phyloP scores from a whole-genome alignment of 2,329 filamentous ascomycete genomes.

The Coleophoma crateriformis region DNA sequence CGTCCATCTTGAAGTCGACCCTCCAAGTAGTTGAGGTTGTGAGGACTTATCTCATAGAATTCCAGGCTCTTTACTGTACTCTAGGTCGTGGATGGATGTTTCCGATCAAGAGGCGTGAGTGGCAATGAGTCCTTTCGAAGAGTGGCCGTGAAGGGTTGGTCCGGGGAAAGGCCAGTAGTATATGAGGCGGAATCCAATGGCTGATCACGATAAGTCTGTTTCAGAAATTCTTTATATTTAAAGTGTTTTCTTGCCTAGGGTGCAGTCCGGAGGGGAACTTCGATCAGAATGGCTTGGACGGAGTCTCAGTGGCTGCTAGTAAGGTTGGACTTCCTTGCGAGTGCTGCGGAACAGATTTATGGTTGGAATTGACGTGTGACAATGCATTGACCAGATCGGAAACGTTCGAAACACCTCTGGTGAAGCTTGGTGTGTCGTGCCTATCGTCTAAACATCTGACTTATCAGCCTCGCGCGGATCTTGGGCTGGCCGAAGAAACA shows the following conservation, averaged over 20 bases:
- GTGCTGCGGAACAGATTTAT: slow-evolving; percentile 12
- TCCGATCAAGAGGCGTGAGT: too few relatives aligned
- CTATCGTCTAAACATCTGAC: slow-evolving; percentile 22
- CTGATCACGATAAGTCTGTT: slow-evolving; percentile 18
- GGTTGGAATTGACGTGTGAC: slow-evolving; percentile 20
- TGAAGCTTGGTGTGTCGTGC: slow-evolving; percentile 22
- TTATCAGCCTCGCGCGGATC: slow-evolving; percentile 20
- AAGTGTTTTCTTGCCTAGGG: slow-evolving; percentile 15
- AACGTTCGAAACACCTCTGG: slow-evolving; percentile 24
- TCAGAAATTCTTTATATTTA: slow-evolving; percentile 18
- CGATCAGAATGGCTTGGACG: slow-evolving; percentile 19
- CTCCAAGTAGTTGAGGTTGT: neutral
- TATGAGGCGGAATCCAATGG: slow-evolving; percentile 18
- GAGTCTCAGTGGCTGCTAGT: slow-evolving; percentile 15
- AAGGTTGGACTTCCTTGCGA: neutral
- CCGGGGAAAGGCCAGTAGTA: slow-evolving; percentile 9
- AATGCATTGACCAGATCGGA: slow-evolving; percentile 27
- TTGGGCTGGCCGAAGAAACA: slow-evolving; percentile 18
- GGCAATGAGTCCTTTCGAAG: neutral
- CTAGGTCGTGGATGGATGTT: too few relatives aligned
- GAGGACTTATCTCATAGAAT: neutral
- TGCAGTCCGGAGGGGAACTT: slow-evolving; percentile 15
- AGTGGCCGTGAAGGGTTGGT: neutral
- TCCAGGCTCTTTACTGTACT: too few relatives aligned
- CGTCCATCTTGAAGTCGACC: slow-evolving; percentile 23